These are phyloP conservation scores for Penstemon barbatus DNA, from an alignment of 257 asterid species.

Conservation along the genomic window DNA sequence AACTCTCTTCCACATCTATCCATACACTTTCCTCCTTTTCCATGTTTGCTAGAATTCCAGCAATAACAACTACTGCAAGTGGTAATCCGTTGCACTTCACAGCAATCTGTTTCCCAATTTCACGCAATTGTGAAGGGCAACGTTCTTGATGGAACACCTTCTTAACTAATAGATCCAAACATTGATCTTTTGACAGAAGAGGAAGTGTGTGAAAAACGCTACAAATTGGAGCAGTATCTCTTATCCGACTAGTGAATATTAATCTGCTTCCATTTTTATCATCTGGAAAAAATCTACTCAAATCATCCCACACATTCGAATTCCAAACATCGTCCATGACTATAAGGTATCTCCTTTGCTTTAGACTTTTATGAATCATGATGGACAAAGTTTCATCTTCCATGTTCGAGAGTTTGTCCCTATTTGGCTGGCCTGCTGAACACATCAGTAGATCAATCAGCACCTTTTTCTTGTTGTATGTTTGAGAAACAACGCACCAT, in stretches of 20 bases:
- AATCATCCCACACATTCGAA: slow-evolving; percentile 21
- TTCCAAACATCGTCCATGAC: slow-evolving; percentile 33
- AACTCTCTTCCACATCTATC: slow-evolving; percentile 12
- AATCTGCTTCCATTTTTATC: background rate
- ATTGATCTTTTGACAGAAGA: background rate
- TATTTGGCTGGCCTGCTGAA: background rate
- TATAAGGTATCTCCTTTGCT: slow-evolving; percentile 23
- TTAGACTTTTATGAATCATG: slow-evolving; percentile 24
- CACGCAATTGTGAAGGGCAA: slow-evolving; percentile 17
- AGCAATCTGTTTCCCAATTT: slow-evolving; percentile 9
- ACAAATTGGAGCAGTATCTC: background rate
- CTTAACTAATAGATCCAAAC: slow-evolving; percentile 19
- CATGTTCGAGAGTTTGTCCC: too few relatives aligned
- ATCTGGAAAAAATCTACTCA: background rate
- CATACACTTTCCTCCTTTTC: slow-evolving; percentile 11
- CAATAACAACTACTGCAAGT: slow-evolving; percentile 7
- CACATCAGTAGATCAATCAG: slow-evolving; percentile 9
- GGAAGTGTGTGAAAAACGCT: background rate
- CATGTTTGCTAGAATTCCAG: slow-evolving; percentile 27
- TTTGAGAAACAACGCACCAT: background rate
- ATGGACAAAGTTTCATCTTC: slow-evolving; percentile 5
- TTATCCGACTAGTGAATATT: slow-evolving; percentile 20
- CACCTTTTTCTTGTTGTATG: background rate
- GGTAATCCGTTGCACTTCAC: slow-evolving; percentile 4
- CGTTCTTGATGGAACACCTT: slow-evolving; percentile 21